Percentiles rank a stretch among this genome's conserved stretches.
Conservation (phyloP, 2,329 filamentous ascomycete genomes). For the Cercospora sp. region DNA sequence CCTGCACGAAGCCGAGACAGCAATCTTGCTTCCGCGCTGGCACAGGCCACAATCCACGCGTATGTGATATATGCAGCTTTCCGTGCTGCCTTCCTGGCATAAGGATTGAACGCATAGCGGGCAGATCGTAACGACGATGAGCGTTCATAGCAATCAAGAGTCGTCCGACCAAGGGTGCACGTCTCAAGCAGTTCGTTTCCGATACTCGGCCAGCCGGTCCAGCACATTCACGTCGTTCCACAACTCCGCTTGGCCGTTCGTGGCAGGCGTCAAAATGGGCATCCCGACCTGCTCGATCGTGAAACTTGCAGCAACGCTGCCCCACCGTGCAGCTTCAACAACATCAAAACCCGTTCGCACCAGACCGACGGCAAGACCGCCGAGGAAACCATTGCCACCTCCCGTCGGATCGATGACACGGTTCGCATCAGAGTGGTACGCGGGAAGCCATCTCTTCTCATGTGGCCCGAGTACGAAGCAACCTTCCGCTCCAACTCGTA, state of each 20-base stretch:
- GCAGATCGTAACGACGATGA: neutral
- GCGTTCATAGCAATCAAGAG: neutral
- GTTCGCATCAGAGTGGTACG: slow-evolving; percentile 60
- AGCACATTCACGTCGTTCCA: slow-evolving; percentile 52
- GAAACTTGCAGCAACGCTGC: slow-evolving; percentile 81
- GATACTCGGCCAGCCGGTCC: slow-evolving; percentile 45
- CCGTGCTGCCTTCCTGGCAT: neutral
- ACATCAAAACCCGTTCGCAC: slow-evolving; percentile 56
- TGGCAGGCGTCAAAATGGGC: slow-evolving; percentile 54
- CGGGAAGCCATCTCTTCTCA: slow-evolving; percentile 67
- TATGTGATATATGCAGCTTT: neutral
- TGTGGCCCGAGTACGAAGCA: slow-evolving; percentile 53
- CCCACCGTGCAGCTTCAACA: slow-evolving; percentile 74
- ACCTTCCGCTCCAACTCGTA: slow-evolving; percentile 70
- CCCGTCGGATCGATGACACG: slow-evolving; percentile 89
- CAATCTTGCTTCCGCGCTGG: neutral
- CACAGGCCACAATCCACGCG: neutral
- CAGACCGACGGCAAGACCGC: slow-evolving; percentile 59
- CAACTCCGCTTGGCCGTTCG: slow-evolving; percentile 39
- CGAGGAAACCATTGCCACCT: slow-evolving; percentile 86
- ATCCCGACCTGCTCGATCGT: slow-evolving; percentile 93
- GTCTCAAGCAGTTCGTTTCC: slow-evolving; percentile 8
- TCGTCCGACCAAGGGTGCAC: neutral
- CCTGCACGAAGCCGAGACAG: neutral
- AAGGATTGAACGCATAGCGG: neutral